Evolutionary conservation across 805 yeast genomes (phyloP).

Genomic region (Starmerella sirachaensis): DNA sequence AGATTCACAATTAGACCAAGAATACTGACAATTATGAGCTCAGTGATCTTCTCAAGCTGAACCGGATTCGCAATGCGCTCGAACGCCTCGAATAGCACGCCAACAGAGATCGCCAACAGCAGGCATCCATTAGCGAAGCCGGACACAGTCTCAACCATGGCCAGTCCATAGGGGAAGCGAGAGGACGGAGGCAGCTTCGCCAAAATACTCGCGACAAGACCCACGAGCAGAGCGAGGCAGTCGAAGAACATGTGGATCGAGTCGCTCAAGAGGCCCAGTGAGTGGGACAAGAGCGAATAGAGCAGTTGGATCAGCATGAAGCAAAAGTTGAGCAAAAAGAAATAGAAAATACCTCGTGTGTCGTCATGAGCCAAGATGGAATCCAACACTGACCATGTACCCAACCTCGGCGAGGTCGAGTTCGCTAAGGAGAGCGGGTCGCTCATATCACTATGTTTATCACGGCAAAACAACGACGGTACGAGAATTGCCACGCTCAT

Average conservation of each 20-base stretch:
- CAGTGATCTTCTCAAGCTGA: conserved; percentile 63
- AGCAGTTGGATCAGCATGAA: conserved; percentile 91
- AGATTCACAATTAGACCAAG: conserved; percentile 79
- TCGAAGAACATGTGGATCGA: conserved; percentile 94
- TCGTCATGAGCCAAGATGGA: conserved; percentile 44
- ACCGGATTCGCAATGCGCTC: conserved; percentile 74
- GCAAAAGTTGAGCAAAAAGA: conserved; percentile 69
- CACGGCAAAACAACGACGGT: conserved; percentile 10
- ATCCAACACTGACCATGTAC: conserved; percentile 28
- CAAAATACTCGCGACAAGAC: conserved; percentile 69
- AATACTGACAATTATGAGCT: conserved; percentile 69
- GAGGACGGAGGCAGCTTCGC: conserved; percentile 49
- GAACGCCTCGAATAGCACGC: conserved; percentile 75
- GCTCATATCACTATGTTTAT: no score
- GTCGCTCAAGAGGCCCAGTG: conserved; percentile 82
- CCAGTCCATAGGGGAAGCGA: conserved; percentile 76
- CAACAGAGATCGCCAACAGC: conserved; percentile 75
- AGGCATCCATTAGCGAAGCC: conserved; percentile 93
- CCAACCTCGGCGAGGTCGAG: no score
- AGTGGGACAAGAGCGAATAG: conserved; percentile 84
- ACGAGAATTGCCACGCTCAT: conserved; percentile 3
- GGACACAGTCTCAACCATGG: conserved; percentile 77
- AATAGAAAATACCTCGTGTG: conserved; percentile 80
- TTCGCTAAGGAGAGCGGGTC: no score
- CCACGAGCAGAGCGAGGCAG: conserved; percentile 80